Conservation (phyloP, 257 asterid species). For the Primulina tabacum region DNA sequence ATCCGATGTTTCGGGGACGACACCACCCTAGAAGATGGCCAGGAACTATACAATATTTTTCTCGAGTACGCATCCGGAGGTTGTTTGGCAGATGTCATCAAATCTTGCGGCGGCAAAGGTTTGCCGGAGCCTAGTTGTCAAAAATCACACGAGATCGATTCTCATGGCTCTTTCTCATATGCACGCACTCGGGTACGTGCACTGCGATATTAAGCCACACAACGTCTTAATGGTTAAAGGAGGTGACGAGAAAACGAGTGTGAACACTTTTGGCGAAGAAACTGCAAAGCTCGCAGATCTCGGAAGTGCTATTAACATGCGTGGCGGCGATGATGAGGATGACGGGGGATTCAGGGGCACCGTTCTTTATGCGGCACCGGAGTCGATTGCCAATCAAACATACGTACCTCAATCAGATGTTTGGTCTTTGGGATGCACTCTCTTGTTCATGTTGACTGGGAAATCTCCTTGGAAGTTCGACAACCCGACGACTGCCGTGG, state of each 20-base stretch:
- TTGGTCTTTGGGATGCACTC: constrained; percentile 30
- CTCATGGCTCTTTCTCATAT: constrained; percentile 21
- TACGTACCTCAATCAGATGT: constrained; percentile 26
- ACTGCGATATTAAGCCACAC: constrained; percentile 30
- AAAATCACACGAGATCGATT: constrained; percentile 19
- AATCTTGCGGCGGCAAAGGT: background rate
- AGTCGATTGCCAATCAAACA: constrained; percentile 17
- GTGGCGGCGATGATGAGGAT: background rate
- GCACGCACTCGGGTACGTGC: constrained; percentile 25
- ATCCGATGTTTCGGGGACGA: constrained; percentile 25
- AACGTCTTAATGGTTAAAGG: constrained; percentile 17
- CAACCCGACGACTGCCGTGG: background rate
- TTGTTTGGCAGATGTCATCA: constrained; percentile 22
- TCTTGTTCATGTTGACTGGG: constrained; percentile 22
- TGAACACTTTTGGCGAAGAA: too few relatives aligned
- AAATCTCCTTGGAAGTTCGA: constrained; percentile 19
- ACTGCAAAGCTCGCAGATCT: constrained; percentile 26
- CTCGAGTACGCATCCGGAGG: constrained; percentile 32
- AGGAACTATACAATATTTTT: constrained; percentile 23
- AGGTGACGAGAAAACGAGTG: background rate
- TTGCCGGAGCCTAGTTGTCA: constrained; percentile 20
- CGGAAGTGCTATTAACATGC: constrained; percentile 8
- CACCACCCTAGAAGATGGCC: constrained; percentile 23
- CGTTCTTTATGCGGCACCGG: constrained; percentile 30
- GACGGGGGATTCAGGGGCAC: constrained; percentile 25